Evolutionary conservation across 768 basidiomycete genomes (phyloP).

Genomic region (Tremella fuciformis): DNA sequence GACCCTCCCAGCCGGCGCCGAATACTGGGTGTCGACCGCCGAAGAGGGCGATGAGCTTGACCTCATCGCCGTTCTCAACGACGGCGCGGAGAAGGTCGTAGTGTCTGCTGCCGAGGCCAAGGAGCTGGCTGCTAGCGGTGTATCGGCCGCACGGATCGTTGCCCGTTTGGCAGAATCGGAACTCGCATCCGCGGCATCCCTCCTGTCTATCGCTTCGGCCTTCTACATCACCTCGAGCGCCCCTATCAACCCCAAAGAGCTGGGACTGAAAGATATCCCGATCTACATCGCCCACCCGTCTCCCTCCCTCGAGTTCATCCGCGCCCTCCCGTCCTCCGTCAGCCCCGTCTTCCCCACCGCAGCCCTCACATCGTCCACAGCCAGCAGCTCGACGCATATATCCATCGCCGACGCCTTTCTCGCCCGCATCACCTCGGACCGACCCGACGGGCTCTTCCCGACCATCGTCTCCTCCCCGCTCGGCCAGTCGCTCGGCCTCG

Average conservation of each 20-base stretch:
- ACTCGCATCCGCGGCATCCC: slow-evolving; percentile 66
- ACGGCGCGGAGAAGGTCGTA: slow-evolving; percentile 69
- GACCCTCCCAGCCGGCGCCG: slow-evolving; percentile 50
- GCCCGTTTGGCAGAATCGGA: slow-evolving; percentile 73
- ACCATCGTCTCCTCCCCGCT: slow-evolving; percentile 74
- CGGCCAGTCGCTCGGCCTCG: slow-evolving; percentile 67
- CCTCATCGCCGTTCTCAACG: slow-evolving; percentile 62
- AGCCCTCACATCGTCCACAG: slow-evolving; percentile 62
- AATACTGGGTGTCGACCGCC: slow-evolving; percentile 39
- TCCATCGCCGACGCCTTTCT: slow-evolving; percentile 83
- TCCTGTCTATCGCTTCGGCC: slow-evolving; percentile 70
- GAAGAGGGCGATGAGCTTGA: slow-evolving; percentile 21
- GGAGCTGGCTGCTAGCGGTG: slow-evolving; percentile 56
- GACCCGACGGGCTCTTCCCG: slow-evolving; percentile 86
- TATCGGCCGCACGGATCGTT: slow-evolving; percentile 68
- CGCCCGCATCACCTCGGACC: slow-evolving; percentile 75
- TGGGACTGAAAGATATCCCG: slow-evolving; percentile 33
- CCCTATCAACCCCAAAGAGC: slow-evolving; percentile 48
- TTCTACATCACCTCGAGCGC: slow-evolving; percentile 59
- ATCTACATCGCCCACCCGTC: slow-evolving; percentile 55
- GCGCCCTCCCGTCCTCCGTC: slow-evolving; percentile 62
- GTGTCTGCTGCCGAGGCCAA: not conserved
- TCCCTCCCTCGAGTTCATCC: slow-evolving; percentile 61
- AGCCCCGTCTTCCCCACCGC: slow-evolving; percentile 64
- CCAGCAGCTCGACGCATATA: slow-evolving; percentile 61